Evolutionary conservation across 2,329 filamentous ascomycete species (phyloP).

Genomic region (Trichophyton verrucosum): DNA sequence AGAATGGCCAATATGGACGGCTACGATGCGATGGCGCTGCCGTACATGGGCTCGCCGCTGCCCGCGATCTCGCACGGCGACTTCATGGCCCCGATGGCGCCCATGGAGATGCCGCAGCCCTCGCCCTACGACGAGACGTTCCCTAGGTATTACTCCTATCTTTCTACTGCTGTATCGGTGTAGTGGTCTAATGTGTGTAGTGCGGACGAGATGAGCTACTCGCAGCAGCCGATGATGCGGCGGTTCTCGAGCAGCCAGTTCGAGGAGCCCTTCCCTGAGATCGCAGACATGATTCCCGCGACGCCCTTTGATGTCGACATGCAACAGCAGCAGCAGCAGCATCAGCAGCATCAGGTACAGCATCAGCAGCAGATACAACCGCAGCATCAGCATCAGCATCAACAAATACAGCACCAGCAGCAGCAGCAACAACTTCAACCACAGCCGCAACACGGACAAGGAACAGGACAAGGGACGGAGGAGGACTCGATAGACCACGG

Average conservation of each 20-base stretch:
- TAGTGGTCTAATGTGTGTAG: constrained; percentile 19
- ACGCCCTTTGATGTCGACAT: constrained; percentile 23
- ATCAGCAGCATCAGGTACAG: background rate
- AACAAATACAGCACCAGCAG: background rate
- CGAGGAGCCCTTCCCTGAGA: constrained; percentile 39
- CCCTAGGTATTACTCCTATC: constrained; percentile 36
- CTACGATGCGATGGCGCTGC: constrained; percentile 51
- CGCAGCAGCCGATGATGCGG: constrained; percentile 34
- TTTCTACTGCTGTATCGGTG: too few relatives aligned
- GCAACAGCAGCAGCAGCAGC: background rate
- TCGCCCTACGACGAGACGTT: constrained; percentile 52
- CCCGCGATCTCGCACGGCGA: constrained; percentile 39
- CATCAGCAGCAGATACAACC: background rate
- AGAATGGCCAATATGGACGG: constrained; percentile 37
- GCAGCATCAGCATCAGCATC: too few relatives aligned
- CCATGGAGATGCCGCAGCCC: constrained; percentile 46
- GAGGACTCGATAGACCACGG: constrained; percentile 51
- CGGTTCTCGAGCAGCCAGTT: constrained; percentile 37
- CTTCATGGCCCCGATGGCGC: constrained; percentile 38
- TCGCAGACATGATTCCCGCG: constrained; percentile 26
- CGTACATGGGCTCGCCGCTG: constrained; percentile 48
- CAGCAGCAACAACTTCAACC: background rate
- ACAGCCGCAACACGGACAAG: background rate
- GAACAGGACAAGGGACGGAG: constrained; percentile 26
- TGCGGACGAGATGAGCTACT: constrained; percentile 41